Base-by-base conservation (phyloP, 257 asterid genomes). In the Solanum sejunctum region DNA sequence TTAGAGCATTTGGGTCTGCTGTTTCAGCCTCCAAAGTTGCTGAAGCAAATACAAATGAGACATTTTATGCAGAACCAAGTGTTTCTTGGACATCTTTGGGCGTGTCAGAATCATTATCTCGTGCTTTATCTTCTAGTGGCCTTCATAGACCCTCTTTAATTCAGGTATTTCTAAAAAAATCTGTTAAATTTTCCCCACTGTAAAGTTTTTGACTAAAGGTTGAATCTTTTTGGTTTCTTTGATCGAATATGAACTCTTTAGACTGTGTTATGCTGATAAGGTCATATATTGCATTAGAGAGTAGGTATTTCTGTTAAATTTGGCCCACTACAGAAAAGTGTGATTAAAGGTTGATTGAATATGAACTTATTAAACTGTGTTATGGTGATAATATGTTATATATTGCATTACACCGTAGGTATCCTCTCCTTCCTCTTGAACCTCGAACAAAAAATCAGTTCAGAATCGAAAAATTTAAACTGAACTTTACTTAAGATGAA, bases 81-180 rank as follows among this genome's bases (percentile, higher is more conserved):
- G 93, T 95, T 84, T 89, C 98, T 2, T 95, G 99, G 98, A 84
- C 87, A 6, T 94, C 98, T 56, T 92, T 97, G 57, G 98, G 99
- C 39, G 93, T 97, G 60, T 92, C 98, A 5, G 95, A 91, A 56
- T 52, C 86, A 82, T 87, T 95, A 71, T 91, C 94, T 23, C 92
- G 88, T 43, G 94, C 95, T 72, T 91, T 97, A 49, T 84, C 90
- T 77, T 86, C 88, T 85, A 86, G 84, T 92, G 98, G 96, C 70
- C 91, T 97, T 85, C 89, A 82, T 36, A 92, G 99, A 79, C 99
- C 99, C 49, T 97, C 98, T 32, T 82, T 91, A 80, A 92, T 97
- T 86, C 99, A 95, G 99, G 99, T 97, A 36, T 85, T 36, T 45
- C 47, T 13, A 20, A 3, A 64, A 4, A 36, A 36, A 36, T 3